Evolutionary conservation across 805 yeast species (phyloP).

Genomic region (Candida glaebosa): DNA sequence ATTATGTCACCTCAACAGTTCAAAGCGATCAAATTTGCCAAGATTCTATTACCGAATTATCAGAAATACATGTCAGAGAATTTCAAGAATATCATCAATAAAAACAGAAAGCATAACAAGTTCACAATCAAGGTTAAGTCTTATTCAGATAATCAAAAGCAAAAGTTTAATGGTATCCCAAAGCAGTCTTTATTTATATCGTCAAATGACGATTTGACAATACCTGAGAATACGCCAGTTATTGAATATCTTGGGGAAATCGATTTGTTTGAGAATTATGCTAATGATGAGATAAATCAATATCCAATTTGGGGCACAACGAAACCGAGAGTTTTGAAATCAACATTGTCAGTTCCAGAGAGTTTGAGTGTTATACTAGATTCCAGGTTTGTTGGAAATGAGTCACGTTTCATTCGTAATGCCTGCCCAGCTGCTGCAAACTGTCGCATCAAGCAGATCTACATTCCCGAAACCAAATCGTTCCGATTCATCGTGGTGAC

Average conservation of each 20-base stretch:
- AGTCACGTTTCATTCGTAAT: constrained; percentile 68
- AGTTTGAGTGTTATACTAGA: constrained; percentile 60
- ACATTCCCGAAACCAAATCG: constrained; percentile 34
- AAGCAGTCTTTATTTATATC: constrained; percentile 58
- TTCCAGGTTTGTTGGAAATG: constrained; percentile 75
- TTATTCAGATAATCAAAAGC: constrained; percentile 54
- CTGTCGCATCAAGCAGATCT: constrained; percentile 55
- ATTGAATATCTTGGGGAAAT: constrained; percentile 73
- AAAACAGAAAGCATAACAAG: constrained; percentile 18
- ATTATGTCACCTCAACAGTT: constrained; percentile 23
- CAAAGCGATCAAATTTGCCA: constrained; percentile 27
- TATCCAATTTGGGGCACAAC: constrained; percentile 72
- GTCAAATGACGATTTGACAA: constrained; percentile 12
- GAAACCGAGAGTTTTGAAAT: constrained; percentile 36
- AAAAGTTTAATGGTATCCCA: constrained; percentile 65
- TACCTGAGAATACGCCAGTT: constrained; percentile 49
- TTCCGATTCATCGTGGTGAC: constrained; percentile 58
- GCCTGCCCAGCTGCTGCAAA: constrained; percentile 66
- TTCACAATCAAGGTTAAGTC: constrained; percentile 49
- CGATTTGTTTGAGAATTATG: constrained; percentile 61
- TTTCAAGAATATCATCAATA: constrained; percentile 24
- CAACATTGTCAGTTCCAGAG: constrained; percentile 8
- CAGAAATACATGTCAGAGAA: constrained; percentile 29
- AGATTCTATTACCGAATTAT: constrained; percentile 31
- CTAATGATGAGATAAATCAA: constrained; percentile 66